Percentiles rank a stretch among this genome's conserved stretches.
phyloP scores from a whole-genome alignment of 768 basidiomycete species.

The Pilatotrama ljubarskyi region DNA sequence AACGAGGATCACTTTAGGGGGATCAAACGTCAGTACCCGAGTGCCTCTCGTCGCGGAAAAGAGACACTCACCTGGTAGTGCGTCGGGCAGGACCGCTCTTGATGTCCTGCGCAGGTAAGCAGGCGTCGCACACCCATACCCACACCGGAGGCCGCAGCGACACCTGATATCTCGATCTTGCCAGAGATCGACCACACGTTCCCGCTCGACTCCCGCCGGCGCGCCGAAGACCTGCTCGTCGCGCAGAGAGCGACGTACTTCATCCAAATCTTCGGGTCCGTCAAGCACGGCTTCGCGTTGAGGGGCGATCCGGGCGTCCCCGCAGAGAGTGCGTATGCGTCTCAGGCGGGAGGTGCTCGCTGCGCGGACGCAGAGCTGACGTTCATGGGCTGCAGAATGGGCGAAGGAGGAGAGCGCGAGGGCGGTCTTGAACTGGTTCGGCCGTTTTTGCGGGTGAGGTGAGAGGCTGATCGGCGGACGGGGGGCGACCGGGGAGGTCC shows the following conservation, averaged over 20 bases:
- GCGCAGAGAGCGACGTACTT: conserved; percentile 53
- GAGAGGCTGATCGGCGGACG: too few species aligned
- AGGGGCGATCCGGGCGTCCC: conserved; percentile 1
- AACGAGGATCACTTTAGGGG: conserved; percentile 49
- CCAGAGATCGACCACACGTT: conserved; percentile 59
- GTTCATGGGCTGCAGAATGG: conserved; percentile 11
- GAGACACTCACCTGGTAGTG: too few species aligned
- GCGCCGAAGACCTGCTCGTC: conserved; percentile 56
- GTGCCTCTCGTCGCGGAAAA: too few species aligned
- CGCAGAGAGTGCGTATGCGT: conserved; percentile 4
- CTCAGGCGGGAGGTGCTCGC: too few species aligned
- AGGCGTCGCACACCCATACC: neutral
- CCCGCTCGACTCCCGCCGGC: conserved; percentile 49
- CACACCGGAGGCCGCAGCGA: too few species aligned
- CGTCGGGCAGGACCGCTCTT: conserved; percentile 57
- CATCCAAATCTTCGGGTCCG: conserved; percentile 55
- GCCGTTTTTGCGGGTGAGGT: conserved; percentile 1
- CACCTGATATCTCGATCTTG: too few species aligned
- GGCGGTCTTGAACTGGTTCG: conserved; percentile 20
- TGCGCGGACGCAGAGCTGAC: too few species aligned
- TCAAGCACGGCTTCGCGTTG: conserved; percentile 37
- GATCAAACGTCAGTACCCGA: conserved; percentile 42
- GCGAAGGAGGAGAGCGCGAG: conserved; percentile 24
- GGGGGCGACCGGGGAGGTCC: too few species aligned
- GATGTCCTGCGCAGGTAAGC: conserved; percentile 54